Conservation (phyloP, 352 stramenopile species). For the Pilasporangium apinafurcum region DNA sequence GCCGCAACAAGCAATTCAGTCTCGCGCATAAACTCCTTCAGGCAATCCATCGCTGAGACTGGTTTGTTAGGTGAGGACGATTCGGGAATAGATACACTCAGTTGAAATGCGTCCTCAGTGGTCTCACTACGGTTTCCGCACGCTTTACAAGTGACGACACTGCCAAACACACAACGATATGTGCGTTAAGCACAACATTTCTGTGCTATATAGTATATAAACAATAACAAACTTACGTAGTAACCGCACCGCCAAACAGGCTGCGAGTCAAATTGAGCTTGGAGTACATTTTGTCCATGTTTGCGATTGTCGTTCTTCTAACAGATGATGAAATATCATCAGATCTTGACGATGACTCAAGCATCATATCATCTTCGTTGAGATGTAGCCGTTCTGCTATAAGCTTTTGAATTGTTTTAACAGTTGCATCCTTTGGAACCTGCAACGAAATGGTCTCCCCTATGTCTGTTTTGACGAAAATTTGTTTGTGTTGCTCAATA, state of each 20-base stretch:
- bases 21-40: slow-evolving; percentile 40
- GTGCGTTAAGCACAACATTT: no score
- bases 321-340: slow-evolving; percentile 12
- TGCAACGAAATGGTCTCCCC: slow-evolving; percentile 58
- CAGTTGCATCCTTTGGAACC: slow-evolving; percentile 30
- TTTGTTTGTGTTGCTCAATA: slow-evolving; percentile 27
- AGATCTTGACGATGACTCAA: slow-evolving; percentile 12
- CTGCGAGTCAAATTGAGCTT: slow-evolving; percentile 55
- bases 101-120: slow-evolving; percentile 50
- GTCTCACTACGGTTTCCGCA: slow-evolving; percentile 50
- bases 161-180: slow-evolving; percentile 3
- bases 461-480: slow-evolving; percentile 61
- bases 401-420: slow-evolving; percentile 46
- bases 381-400: slow-evolving; percentile 49
- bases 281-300: slow-evolving; percentile 26
- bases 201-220: no score
- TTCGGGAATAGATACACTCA: slow-evolving; percentile 50
- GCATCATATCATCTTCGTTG: slow-evolving; percentile 47
- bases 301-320: slow-evolving; percentile 12
- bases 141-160: slow-evolving; percentile 31
- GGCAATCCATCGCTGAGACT: slow-evolving; percentile 31
- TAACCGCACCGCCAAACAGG: slow-evolving; percentile 48
- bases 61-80: slow-evolving; percentile 1
- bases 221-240: slow-evolving; percentile 23
- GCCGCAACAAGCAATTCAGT: slow-evolving; percentile 35